These are phyloP conservation scores for Penicillium coprophilum DNA, from an alignment of 495 filamentous ascomycete genomes.

Conservation along the genomic window DNA sequence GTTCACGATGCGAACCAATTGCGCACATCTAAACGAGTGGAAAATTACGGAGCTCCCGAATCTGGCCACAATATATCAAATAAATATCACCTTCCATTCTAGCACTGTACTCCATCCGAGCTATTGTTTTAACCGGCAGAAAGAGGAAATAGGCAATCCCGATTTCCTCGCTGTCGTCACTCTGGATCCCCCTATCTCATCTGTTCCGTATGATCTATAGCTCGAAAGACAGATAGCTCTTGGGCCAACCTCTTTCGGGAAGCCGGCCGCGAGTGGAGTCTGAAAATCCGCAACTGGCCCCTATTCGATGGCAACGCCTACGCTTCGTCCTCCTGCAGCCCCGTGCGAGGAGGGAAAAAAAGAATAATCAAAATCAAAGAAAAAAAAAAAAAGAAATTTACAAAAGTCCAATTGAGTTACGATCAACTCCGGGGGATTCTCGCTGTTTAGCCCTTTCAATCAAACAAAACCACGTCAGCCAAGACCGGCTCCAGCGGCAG, in stretches of 20 bases:
- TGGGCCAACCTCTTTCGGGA: slow-evolving; percentile 23
- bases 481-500: slow-evolving; percentile 15
- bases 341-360: slow-evolving; percentile 30
- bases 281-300: slow-evolving; percentile 4
- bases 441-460: slow-evolving; percentile 25
- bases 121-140: background rate
- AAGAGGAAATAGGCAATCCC: background rate
- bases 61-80: slow-evolving; percentile 4
- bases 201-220: background rate
- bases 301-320: slow-evolving; percentile 12
- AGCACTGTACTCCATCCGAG: background rate
- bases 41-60: slow-evolving; percentile 1
- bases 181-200: slow-evolving; percentile 11
- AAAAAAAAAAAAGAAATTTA: background rate
- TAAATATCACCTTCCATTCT: slow-evolving; percentile 7
- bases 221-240: slow-evolving; percentile 6
- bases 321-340: slow-evolving; percentile 33
- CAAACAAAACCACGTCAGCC: slow-evolving; percentile 30
- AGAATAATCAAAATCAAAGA: background rate
- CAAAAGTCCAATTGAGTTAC: slow-evolving; percentile 16
- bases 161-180: slow-evolving; percentile 1
- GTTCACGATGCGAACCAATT: slow-evolving; percentile 15
- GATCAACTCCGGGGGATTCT: slow-evolving; percentile 42
- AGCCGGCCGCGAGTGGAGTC: slow-evolving; percentile 18
- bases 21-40: background rate